Conservation (phyloP, 2,329 filamentous ascomycete species). For the Furcasterigmium sp. region DNA sequence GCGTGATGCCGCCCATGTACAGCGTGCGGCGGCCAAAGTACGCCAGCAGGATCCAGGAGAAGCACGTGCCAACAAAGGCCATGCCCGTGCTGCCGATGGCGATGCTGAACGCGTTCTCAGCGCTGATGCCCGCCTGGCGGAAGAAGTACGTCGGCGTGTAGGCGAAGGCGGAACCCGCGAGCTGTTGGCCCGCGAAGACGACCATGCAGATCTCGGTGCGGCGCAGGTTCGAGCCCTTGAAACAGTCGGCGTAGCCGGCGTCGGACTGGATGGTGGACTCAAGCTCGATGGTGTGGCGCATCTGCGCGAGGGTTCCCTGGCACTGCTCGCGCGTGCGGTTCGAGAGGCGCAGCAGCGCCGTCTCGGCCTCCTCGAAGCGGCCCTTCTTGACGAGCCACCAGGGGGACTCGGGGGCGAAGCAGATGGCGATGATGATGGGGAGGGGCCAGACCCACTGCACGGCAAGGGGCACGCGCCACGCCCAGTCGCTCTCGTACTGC, state of each 20-base stretch:
- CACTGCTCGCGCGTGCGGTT: background rate
- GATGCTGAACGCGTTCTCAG: constrained; percentile 31
- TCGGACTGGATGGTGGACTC: constrained; percentile 33
- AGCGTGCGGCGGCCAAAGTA: constrained; percentile 34
- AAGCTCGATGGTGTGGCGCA: constrained; percentile 27
- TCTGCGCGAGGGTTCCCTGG: constrained; percentile 16
- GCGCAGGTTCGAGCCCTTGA: constrained; percentile 36
- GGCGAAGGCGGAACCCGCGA: constrained; percentile 31
- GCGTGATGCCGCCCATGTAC: constrained; percentile 31
- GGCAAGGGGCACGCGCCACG: constrained; percentile 34
- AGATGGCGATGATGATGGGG: constrained; percentile 27
- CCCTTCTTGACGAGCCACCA: constrained; percentile 37
- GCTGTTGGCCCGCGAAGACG: constrained; percentile 34
- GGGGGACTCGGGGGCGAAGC: constrained; percentile 35
- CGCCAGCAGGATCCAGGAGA: constrained; percentile 37
- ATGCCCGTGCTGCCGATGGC: constrained; percentile 33
- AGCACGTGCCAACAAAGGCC: constrained; percentile 29
- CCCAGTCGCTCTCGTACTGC: constrained; percentile 24
- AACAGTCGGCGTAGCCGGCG: constrained; percentile 40
- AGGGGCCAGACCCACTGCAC: constrained; percentile 35
- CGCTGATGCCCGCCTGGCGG: constrained; percentile 34
- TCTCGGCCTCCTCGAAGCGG: constrained; percentile 25
- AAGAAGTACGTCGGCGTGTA: constrained; percentile 41
- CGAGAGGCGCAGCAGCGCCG: constrained; percentile 23
- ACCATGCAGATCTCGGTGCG: constrained; percentile 38